Percentiles rank a stretch among this genome's conserved stretches.
Evolutionary conservation across 257 asterid genomes (phyloP).

Genomic region (Rubia yunnanensis): DNA sequence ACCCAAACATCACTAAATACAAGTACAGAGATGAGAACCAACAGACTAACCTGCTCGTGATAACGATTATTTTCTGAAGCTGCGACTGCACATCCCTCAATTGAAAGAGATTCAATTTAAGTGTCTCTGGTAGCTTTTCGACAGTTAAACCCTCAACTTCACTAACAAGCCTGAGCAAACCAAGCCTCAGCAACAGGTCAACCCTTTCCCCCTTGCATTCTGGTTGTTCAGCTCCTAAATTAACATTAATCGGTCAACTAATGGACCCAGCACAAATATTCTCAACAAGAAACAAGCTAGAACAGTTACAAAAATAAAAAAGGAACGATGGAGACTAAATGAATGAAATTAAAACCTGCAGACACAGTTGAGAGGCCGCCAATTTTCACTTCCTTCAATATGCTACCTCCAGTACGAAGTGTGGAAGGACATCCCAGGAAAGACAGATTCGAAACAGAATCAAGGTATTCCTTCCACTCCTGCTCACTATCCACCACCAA

Average conservation of each 20-base stretch:
- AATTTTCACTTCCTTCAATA: slow-evolving; percentile 30
- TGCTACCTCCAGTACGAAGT: slow-evolving; percentile 70
- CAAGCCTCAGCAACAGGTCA: slow-evolving; percentile 64
- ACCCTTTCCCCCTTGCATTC: slow-evolving; percentile 72
- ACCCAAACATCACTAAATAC: neutral
- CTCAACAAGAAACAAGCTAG: slow-evolving; percentile 4
- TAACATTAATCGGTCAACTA: neutral
- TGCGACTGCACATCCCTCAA: slow-evolving; percentile 64
- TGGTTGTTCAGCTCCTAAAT: slow-evolving; percentile 28
- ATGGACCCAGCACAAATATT: neutral
- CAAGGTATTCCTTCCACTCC: slow-evolving; percentile 56
- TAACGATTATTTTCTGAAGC: slow-evolving; percentile 67
- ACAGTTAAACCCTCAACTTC: slow-evolving; percentile 53
- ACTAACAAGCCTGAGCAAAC: slow-evolving; percentile 59
- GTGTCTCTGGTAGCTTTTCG: slow-evolving; percentile 71
- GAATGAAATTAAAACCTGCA: slow-evolving; percentile 24
- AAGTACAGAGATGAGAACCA: neutral
- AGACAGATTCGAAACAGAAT: slow-evolving; percentile 28
- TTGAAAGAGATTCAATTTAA: slow-evolving; percentile 61
- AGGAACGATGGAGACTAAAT: neutral
- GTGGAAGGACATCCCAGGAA: slow-evolving; percentile 40
- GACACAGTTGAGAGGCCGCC: slow-evolving; percentile 22
- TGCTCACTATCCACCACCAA: slow-evolving; percentile 33
- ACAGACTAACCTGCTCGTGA: slow-evolving; percentile 54
- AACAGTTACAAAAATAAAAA: neutral